Percentiles rank a stretch among this genome's conserved stretches.
Conservation (phyloP, 1,139 yeast genomes). For the Lipomyces yarrowii region DNA sequence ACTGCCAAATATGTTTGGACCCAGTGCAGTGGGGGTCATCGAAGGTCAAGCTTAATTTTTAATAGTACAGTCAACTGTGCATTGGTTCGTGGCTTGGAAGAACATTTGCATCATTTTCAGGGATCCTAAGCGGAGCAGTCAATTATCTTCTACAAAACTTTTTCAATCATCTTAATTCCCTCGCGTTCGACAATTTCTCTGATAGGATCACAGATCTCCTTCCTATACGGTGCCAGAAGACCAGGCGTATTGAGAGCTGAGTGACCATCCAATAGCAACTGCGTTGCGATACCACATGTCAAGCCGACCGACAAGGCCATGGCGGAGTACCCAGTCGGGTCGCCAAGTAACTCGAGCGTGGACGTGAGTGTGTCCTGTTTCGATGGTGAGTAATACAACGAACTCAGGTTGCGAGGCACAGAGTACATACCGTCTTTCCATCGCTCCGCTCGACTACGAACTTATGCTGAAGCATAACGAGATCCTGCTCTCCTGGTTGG, state of each 20-base stretch:
- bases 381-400: conserved; percentile 36
- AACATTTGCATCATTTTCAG: no score
- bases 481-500: conserved; percentile 91
- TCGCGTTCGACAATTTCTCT: conserved; percentile 89
- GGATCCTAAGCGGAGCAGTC: no score
- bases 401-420: background rate
- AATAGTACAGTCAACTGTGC: no score
- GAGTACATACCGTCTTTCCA: conserved; percentile 51
- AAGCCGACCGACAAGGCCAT: conserved; percentile 98
- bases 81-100: no score
- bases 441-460: conserved; percentile 96
- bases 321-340: conserved; percentile 89
- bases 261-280: conserved; percentile 81
- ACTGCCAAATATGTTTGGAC: no score
- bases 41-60: no score
- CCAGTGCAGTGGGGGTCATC: no score
- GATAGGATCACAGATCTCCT: conserved; percentile 85
- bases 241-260: conserved; percentile 66
- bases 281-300: conserved; percentile 94
- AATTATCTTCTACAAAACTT: conserved; percentile 36
- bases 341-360: conserved; percentile 92
- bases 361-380: conserved; percentile 84
- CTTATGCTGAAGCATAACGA: conserved; percentile 94
- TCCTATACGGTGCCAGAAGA: conserved; percentile 87
- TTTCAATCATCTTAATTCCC: conserved; percentile 84